Conservation (phyloP, 768 basidiomycete genomes). For the Mycena galopus region DNA sequence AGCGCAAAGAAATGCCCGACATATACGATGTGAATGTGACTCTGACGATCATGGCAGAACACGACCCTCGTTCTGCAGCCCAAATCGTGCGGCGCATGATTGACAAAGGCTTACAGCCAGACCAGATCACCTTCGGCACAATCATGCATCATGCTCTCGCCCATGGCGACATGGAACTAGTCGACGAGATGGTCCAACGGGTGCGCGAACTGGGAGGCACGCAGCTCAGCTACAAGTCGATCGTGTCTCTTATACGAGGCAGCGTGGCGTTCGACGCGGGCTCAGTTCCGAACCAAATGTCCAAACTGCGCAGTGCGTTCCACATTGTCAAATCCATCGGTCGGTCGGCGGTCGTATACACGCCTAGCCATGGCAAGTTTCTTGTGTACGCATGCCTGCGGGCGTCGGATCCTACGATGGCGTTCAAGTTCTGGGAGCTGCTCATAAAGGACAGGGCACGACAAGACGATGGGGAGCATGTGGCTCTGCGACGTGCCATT, state of each 20-base stretch:
- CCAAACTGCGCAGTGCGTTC: constrained; percentile 58
- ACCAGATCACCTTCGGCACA: constrained; percentile 70
- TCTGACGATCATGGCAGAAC: constrained; percentile 65
- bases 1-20: constrained; percentile 69
- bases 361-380: constrained; percentile 64
- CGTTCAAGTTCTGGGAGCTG: constrained; percentile 71
- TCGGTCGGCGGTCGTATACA: constrained; percentile 50
- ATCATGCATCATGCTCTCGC: constrained; percentile 70
- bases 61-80: constrained; percentile 61
- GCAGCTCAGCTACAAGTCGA: constrained; percentile 61
- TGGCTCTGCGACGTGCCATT: constrained; percentile 57
- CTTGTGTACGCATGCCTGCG: constrained; percentile 65
- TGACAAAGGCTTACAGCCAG: constrained; percentile 60
- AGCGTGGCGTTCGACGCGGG: constrained; percentile 44
- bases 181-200: constrained; percentile 54
- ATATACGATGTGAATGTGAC: constrained; percentile 75
- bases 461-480: constrained; percentile 64
- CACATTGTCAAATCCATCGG: constrained; percentile 55
- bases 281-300: constrained; percentile 39
- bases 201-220: constrained; percentile 52
- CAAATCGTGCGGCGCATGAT: constrained; percentile 66
- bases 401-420: constrained; percentile 62
- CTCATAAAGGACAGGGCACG: constrained; percentile 60
- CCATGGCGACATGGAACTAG: constrained; percentile 59
- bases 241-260: constrained; percentile 61